Conservation (phyloP, 179 eudicot species). For the Silene noctiflora region DNA sequence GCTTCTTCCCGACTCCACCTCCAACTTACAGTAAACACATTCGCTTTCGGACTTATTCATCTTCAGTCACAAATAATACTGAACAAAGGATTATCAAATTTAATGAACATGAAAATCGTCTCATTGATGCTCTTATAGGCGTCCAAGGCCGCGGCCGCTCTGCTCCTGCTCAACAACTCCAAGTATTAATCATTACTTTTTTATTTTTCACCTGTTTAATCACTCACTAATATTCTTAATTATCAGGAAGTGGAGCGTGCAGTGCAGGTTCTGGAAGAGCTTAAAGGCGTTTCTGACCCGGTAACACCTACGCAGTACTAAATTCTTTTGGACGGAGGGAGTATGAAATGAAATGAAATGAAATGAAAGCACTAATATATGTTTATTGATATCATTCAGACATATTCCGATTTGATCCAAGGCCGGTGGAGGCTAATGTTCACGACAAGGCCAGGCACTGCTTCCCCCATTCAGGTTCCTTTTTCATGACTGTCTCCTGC, state of each 20-base stretch:
- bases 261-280: slow-evolving; percentile 66
- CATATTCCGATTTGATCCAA: slow-evolving; percentile 79
- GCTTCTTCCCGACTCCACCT: no score
- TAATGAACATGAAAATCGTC: slow-evolving; percentile 52
- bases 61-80: slow-evolving; percentile 12
- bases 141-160: slow-evolving; percentile 88
- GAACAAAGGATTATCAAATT: slow-evolving; percentile 27
- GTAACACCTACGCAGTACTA: slow-evolving; percentile 25
- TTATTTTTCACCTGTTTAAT: background rate
- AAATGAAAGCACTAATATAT: background rate
- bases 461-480: slow-evolving; percentile 87
- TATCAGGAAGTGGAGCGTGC: slow-evolving; percentile 82
- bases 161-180: slow-evolving; percentile 61
- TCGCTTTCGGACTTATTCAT: no score
- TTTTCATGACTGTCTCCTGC: background rate
- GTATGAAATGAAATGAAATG: no score
- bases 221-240: background rate
- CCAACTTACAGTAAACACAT: no score
- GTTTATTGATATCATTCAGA: slow-evolving; percentile 40
- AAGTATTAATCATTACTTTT: slow-evolving; percentile 26
- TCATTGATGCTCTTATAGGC: slow-evolving; percentile 72
- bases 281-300: slow-evolving; percentile 68
- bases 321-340: slow-evolving; percentile 10
- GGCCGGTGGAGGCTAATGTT: slow-evolving; percentile 91
- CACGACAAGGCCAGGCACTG: slow-evolving; percentile 91